Evolutionary conservation across 352 stramenopile species (phyloP).

Genomic region (Pythium apleroticum): DNA sequence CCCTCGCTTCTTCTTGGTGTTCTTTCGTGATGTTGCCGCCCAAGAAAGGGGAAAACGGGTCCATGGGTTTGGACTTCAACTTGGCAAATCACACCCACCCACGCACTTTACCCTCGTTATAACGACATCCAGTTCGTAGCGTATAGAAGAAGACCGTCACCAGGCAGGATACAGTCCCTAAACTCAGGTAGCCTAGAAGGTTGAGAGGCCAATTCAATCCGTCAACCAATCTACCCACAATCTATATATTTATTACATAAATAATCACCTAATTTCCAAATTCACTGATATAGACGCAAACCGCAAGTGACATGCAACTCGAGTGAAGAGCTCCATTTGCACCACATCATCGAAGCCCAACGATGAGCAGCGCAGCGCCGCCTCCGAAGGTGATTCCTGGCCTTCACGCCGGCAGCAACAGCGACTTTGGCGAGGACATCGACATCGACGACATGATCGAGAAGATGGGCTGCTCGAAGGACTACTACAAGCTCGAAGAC

Average conservation of each 20-base stretch:
- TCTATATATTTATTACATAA: not conserved
- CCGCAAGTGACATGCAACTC: not conserved
- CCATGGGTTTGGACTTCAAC: slow-evolving; percentile 28
- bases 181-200: not conserved
- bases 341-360: not conserved
- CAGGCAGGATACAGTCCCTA: not conserved
- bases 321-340: not conserved
- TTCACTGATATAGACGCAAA: not conserved
- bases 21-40: slow-evolving; percentile 9
- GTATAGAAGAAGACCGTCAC: not conserved
- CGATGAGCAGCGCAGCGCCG: slow-evolving; percentile 5
- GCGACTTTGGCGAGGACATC: slow-evolving; percentile 74
- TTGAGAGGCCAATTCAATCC: not conserved
- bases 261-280: not conserved
- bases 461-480: slow-evolving; percentile 75
- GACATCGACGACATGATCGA: slow-evolving; percentile 87
- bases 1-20: slow-evolving; percentile 3
- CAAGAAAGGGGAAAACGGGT: slow-evolving; percentile 21
- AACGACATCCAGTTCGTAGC: not conserved
- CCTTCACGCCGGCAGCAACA: slow-evolving; percentile 80
- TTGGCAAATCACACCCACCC: slow-evolving; percentile 19
- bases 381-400: slow-evolving; percentile 44
- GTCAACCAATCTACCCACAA: not conserved
- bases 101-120: not conserved
- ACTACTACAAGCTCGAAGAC: slow-evolving; percentile 88